Evolutionary conservation across 2,329 filamentous ascomycete genomes (phyloP), one percentile per base, ranked within the genome.

Genomic region (Alternaria metachromatica): DNA sequence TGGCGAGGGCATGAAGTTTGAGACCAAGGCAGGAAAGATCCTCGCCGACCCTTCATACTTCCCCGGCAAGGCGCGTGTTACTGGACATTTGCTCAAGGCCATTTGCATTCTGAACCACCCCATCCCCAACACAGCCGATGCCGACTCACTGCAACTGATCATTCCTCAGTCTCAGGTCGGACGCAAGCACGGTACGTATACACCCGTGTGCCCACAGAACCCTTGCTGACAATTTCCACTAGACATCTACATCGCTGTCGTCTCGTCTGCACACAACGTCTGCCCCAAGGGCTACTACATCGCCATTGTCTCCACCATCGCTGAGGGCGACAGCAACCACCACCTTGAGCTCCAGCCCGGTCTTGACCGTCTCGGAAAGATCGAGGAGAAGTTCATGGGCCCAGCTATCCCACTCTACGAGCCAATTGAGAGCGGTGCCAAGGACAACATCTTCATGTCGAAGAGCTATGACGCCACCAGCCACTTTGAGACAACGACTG

Each of bases 281-380:
- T 98, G 95, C 85, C 96, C 96, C 76, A 97, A 97, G 88, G 95
- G 95, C 65, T 98, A 97, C 88, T 99, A 96, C 86, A 93, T 99
- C 74, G 96, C 96, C 75, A 99, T 98, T 65, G 95, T 99, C 70
- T 97, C 94, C 51, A 99, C 96, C 64, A 97, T 99, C 78, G 93
- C 96, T 68, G 96, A 99, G 86, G 90, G 90, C 48, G 85, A 90
- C 65, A 90, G 92, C 69, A 98, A 99, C 87, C 94, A 97, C 83
- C 96, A 99, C 82, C 86, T 97, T 62, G 96, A 99, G 85, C 90
- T 99, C 46, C 89, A 96, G 82, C 90, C 94, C 28, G 96, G 95
- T 77, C 90, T 98, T 71, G 94, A 97, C 77, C 90, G 95, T 71
- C 90, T 99, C 28, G 96, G 96, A 73, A 88, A 89, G 80, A 96